Conservation (phyloP, 1,284 basidiomycete genomes). For the Tylopilus sp. region DNA sequence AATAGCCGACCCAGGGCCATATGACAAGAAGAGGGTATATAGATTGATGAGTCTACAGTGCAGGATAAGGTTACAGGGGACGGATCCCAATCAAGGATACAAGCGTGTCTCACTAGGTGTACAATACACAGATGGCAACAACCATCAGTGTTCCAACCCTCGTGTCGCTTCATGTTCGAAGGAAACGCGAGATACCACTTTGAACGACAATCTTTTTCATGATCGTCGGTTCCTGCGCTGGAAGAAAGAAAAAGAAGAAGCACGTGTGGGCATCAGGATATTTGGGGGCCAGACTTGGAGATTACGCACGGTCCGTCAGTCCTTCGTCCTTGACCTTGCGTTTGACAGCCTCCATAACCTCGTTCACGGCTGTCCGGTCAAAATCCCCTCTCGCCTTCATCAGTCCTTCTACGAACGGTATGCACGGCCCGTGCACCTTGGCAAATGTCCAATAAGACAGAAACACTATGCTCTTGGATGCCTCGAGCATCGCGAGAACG, state of each 20-base stretch:
- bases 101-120: constrained; percentile 5
- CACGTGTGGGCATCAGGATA: constrained; percentile 8
- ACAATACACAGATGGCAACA: constrained; percentile 5
- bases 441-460: constrained; percentile 95
- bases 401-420: constrained; percentile 86
- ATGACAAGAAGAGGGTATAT: constrained; percentile 23
- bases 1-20: constrained; percentile 8
- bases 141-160: neutral
- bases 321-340: constrained; percentile 89
- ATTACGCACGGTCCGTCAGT: constrained; percentile 74
- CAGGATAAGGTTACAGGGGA: constrained; percentile 9
- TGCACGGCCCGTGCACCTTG: constrained; percentile 91
- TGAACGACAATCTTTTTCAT: constrained; percentile 83
- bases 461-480: constrained; percentile 91
- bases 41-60: constrained; percentile 16
- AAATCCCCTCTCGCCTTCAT: constrained; percentile 90
- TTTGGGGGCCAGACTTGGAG: neutral
- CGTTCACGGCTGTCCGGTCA: constrained; percentile 81
- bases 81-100: neutral
- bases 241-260: neutral
- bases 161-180: constrained; percentile 34
- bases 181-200: constrained; percentile 68
- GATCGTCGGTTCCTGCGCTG: constrained; percentile 74
- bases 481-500: constrained; percentile 81
- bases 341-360: constrained; percentile 93